These are phyloP conservation scores for Pichia kluyveri DNA, from an alignment of 805 yeast species.

Conservation along the genomic window DNA sequence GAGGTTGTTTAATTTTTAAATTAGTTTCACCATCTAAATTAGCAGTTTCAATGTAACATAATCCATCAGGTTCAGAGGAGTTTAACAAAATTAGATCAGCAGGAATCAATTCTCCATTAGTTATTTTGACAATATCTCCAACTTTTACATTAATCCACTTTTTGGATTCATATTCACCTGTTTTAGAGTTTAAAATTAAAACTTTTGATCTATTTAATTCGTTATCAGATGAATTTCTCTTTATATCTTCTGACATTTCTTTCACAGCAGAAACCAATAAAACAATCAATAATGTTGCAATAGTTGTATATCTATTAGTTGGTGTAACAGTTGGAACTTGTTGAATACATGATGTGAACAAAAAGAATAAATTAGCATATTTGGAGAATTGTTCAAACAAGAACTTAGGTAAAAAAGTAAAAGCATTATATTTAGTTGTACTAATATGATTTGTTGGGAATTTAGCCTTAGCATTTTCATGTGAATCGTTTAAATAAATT, in stretches of 20 bases:
- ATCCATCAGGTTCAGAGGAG: conserved; percentile 96
- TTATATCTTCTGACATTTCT: conserved; percentile 84
- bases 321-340: conserved; percentile 97
- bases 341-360: conserved; percentile 87
- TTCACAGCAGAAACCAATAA: conserved; percentile 85
- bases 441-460: conserved; percentile 81
- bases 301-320: conserved; percentile 90
- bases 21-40: conserved; percentile 97
- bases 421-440: conserved; percentile 89
- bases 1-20: conserved; percentile 86
- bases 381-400: conserved; percentile 94
- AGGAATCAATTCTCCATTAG: conserved; percentile 85
- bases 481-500: conserved; percentile 59
- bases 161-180: conserved; percentile 54
- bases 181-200: conserved; percentile 46
- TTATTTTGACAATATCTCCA: conserved; percentile 83
- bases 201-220: conserved; percentile 74
- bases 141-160: conserved; percentile 85
- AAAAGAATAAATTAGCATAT: conserved; percentile 89
- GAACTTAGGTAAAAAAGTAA: conserved; percentile 91
- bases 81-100: conserved; percentile 82
- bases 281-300: conserved; percentile 82
- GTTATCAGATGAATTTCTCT: conserved; percentile 78
- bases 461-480: conserved; percentile 43
- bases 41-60: conserved; percentile 96